phyloP scores from a whole-genome alignment of 1,284 basidiomycete species.

The Trichosporon inkin region DNA sequence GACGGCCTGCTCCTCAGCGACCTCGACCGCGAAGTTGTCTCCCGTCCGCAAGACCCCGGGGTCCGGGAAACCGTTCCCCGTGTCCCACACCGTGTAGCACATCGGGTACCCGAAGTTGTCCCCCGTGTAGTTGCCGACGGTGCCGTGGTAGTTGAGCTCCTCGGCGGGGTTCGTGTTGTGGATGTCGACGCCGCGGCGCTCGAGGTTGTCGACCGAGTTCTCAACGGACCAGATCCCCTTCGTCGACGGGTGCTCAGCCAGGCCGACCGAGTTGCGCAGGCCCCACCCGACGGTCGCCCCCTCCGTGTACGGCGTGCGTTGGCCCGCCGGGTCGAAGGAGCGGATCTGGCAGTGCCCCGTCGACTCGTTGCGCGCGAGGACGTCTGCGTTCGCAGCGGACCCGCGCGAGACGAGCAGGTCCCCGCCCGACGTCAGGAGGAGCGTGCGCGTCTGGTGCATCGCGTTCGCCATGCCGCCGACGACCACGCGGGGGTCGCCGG shows the following conservation, averaged over 20 bases:
- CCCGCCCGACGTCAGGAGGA: slow-evolving; percentile 1
- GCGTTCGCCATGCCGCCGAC: slow-evolving; percentile 15
- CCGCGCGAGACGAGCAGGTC: slow-evolving; percentile 19
- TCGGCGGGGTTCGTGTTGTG: slow-evolving; percentile 19
- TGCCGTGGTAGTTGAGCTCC: slow-evolving; percentile 22
- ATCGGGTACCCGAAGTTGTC: slow-evolving; percentile 17
- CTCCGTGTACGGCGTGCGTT: not conserved
- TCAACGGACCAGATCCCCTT: slow-evolving; percentile 17
- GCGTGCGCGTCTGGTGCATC: slow-evolving; percentile 14
- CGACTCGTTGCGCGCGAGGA: not conserved
- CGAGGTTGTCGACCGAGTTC: slow-evolving; percentile 18
- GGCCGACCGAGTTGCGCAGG: slow-evolving; percentile 17
- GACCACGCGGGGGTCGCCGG: not conserved
- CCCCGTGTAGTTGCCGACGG: not conserved
- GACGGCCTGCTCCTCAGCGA: not conserved
- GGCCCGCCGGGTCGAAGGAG: not conserved
- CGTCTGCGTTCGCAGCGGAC: slow-evolving; percentile 13
- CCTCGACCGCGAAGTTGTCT: slow-evolving; percentile 9
- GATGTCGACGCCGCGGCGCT: slow-evolving; percentile 10
- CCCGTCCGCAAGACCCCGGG: slow-evolving; percentile 8
- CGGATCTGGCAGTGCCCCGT: slow-evolving; percentile 19
- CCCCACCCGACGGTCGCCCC: slow-evolving; percentile 15
- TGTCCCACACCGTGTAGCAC: slow-evolving; percentile 17
- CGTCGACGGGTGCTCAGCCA: slow-evolving; percentile 14
- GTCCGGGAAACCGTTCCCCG: slow-evolving; percentile 4